Evolutionary conservation across 352 stramenopile species (phyloP), one percentile per base, ranked within the genome.

Genomic region (Pythium sukuiense): DNA sequence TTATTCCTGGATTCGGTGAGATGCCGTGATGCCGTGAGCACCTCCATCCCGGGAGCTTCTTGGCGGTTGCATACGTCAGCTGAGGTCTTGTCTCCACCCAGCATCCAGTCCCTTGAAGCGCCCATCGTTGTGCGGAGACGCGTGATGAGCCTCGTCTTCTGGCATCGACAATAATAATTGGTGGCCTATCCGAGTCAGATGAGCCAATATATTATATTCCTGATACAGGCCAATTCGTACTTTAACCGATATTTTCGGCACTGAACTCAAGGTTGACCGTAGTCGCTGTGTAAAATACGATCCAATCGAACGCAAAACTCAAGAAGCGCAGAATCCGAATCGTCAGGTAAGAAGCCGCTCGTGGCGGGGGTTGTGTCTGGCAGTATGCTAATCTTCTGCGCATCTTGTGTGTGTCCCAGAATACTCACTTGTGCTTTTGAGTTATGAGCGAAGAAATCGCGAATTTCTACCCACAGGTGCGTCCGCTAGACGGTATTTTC

Each of bases 381-480:
- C 2, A 20, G 18, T 20, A 48, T 20, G 18, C 39, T 48, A 4
- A 48, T 48, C 2, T 4, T 48, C 14, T 48, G 14, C 39, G 3
- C 6, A 8, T 20, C 6, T 24, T 48, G 9, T 45, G 13, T 45
- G 9, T 11, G 11, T 45, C 8, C 13, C 4, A 45, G 37, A 3
- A 13, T 45, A 18, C 13, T 8, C 37, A 16, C 12, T 8, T 12
- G 1, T 13, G 26, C 13, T 26, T 29, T 16, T 16, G 16, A n/a
- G 24, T 33, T 13, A 67, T 67, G 60, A 61, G 60, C 29, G 60
- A 67, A 54, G 60, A 67, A 14, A 53, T 67, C n/a, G 60, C 60
- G 11, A 67, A 67, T 50, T 67, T 67, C 14, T 67, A 61, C 20
- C 60, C 60, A 32, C 60, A 67, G 60, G 60, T 67, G n/a, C 18